phyloP scores from a whole-genome alignment of 257 asterid genomes.

The Plantago ovata region DNA sequence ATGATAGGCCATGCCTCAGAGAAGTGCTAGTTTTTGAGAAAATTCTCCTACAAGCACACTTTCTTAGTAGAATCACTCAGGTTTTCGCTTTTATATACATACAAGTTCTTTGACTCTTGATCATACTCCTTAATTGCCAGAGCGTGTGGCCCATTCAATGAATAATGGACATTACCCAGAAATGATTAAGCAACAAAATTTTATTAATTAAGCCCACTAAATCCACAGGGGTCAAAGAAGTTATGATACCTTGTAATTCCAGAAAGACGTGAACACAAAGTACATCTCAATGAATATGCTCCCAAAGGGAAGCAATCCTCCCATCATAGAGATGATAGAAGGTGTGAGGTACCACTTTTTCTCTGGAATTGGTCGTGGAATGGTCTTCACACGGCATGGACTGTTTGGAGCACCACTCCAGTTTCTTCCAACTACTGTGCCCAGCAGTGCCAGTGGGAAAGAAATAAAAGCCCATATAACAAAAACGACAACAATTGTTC shows the following conservation, averaged over 20 bases:
- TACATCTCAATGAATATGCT: conserved; percentile 12
- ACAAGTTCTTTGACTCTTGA: too few relatives aligned
- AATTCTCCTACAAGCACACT: too few relatives aligned
- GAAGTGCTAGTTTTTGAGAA: too few relatives aligned
- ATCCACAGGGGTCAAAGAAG: background rate
- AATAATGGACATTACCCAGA: background rate
- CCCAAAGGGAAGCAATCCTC: conserved; percentile 17
- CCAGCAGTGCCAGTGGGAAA: conserved; percentile 11
- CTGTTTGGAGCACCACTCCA: conserved; percentile 12
- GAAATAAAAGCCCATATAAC: conserved; percentile 16
- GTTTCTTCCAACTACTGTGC: conserved; percentile 18
- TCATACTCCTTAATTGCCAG: too few relatives aligned
- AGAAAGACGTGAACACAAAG: conserved; percentile 9
- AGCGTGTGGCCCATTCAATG: too few relatives aligned
- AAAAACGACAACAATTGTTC: conserved; percentile 13
- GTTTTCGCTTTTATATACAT: too few relatives aligned
- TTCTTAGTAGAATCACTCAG: too few relatives aligned
- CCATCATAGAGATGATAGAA: conserved; percentile 8
- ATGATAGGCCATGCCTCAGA: too few relatives aligned
- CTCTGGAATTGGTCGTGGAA: conserved; percentile 15
- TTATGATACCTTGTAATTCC: conserved; percentile 5
- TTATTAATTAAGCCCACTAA: background rate
- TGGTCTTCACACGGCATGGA: conserved; percentile 15
- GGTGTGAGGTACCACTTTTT: conserved; percentile 14
- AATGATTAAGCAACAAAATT: background rate